Conservation (phyloP, 139 green algal genomes). For the Chlamydomonas sphaeroides region DNA sequence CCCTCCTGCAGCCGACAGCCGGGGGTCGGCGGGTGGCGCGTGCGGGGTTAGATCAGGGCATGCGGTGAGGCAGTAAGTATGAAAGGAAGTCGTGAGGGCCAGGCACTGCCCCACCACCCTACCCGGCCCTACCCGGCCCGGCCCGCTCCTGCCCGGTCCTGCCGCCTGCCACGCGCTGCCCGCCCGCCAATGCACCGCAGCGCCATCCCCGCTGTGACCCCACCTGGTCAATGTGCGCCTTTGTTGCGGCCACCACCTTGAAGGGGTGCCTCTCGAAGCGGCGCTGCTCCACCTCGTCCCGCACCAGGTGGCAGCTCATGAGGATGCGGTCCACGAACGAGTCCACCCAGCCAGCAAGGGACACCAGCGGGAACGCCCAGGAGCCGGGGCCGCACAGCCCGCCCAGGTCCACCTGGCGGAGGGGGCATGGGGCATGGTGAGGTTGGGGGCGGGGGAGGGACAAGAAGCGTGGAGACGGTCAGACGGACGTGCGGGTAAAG, state of each 20-base stretch:
- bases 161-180: not conserved
- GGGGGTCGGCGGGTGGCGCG: too few relatives aligned
- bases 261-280: slow-evolving; percentile 41
- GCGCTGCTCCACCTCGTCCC: slow-evolving; percentile 57
- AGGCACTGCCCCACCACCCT: too few relatives aligned
- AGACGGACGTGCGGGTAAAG: not conserved
- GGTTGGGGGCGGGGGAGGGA: too few relatives aligned
- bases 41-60: too few relatives aligned
- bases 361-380: slow-evolving; percentile 10
- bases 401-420: slow-evolving; percentile 33
- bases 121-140: not conserved
- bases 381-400: not conserved
- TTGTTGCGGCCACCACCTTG: slow-evolving; percentile 7
- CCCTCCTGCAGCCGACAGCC: too few relatives aligned
- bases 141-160: not conserved
- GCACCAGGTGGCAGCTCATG: slow-evolving; percentile 48
- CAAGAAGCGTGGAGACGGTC: not conserved
- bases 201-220: not conserved
- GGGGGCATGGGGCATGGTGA: too few relatives aligned
- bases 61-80: too few relatives aligned
- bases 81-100: too few relatives aligned
- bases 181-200: not conserved
- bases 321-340: slow-evolving; percentile 61
- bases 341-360: slow-evolving; percentile 49
- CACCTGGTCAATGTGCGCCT: slow-evolving; percentile 19